These are phyloP conservation scores for Fusarium sp. DNA, from an alignment of 2,329 filamentous ascomycete genomes.

Conservation along the genomic window DNA sequence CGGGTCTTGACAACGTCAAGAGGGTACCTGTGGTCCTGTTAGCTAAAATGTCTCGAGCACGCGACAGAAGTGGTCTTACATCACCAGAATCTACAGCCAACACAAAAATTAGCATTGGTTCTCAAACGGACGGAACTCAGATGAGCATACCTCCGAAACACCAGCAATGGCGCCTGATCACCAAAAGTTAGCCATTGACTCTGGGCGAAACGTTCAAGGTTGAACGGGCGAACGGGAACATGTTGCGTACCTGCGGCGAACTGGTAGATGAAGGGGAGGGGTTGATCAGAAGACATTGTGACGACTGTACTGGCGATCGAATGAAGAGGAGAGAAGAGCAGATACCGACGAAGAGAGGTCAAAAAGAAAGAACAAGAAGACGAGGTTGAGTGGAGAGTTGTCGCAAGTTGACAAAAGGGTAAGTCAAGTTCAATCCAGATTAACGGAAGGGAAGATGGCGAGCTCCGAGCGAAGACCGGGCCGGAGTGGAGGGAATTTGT, in stretches of 20 bases:
- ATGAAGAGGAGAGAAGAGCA: slow-evolving; percentile 4
- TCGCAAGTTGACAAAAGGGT: slow-evolving; percentile 21
- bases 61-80: slow-evolving; percentile 66
- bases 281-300: slow-evolving; percentile 66
- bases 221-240: slow-evolving; percentile 33
- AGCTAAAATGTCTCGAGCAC: slow-evolving; percentile 32
- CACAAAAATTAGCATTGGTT: slow-evolving; percentile 32
- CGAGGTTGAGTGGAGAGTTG: slow-evolving; percentile 29
- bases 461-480: slow-evolving; percentile 48
- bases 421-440: slow-evolving; percentile 9
- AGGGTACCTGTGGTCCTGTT: slow-evolving; percentile 80
- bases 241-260: slow-evolving; percentile 83
- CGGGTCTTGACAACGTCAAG: slow-evolving; percentile 98
- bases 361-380: slow-evolving; percentile 11
- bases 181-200: slow-evolving; percentile 40
- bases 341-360: too few relatives aligned
- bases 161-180: slow-evolving; percentile 86
- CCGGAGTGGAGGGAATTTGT: slow-evolving; percentile 48
- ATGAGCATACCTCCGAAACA: slow-evolving; percentile 85
- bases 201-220: not conserved
- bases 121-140: slow-evolving; percentile 35
- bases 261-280: slow-evolving; percentile 93
- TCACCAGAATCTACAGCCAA: slow-evolving; percentile 79
- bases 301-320: slow-evolving; percentile 20
- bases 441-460: slow-evolving; percentile 40